A percentile compares a stretch with the other conserved stretches of the same genome.
Evolutionary conservation across 2,329 filamentous ascomycete species (phyloP).

Genomic region (Trichocomaceae sp.): DNA sequence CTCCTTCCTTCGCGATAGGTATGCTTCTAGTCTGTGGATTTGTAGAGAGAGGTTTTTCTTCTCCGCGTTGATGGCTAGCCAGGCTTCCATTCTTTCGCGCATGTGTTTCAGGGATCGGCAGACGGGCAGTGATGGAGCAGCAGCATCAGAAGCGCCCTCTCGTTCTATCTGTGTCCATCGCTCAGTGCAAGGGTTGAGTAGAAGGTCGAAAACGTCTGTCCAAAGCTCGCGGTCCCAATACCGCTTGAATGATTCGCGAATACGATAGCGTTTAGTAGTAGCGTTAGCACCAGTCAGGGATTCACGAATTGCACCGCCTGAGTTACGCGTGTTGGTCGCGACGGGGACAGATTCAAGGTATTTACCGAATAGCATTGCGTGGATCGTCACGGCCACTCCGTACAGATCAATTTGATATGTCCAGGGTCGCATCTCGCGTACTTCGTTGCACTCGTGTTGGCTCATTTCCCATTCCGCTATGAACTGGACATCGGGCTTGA

Average conservation of each 20-base stretch:
- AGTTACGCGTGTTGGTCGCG: constrained; percentile 26
- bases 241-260: constrained; percentile 77
- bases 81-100: constrained; percentile 74
- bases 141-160: constrained; percentile 2
- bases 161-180: constrained; percentile 58
- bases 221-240: constrained; percentile 97
- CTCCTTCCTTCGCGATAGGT: constrained; percentile 53
- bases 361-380: constrained; percentile 84
- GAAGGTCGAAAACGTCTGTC: constrained; percentile 70
- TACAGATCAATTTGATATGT: constrained; percentile 97
- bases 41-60: constrained; percentile 59
- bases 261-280: constrained; percentile 60
- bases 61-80: constrained; percentile 76
- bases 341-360: constrained; percentile 72
- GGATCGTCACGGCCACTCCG: constrained; percentile 79
- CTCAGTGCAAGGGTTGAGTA: constrained; percentile 66
- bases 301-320: constrained; percentile 13
- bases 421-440: constrained; percentile 90
- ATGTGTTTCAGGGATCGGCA: constrained; percentile 61
- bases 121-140: constrained; percentile 58
- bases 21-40: constrained; percentile 58
- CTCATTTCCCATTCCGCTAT: constrained; percentile 92
- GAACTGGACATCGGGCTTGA: constrained; percentile 71
- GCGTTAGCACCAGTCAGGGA: neutral
- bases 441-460: constrained; percentile 85